Evolutionary conservation across 768 basidiomycete genomes (phyloP).

Genomic region (Boletus rubroflammeus): DNA sequence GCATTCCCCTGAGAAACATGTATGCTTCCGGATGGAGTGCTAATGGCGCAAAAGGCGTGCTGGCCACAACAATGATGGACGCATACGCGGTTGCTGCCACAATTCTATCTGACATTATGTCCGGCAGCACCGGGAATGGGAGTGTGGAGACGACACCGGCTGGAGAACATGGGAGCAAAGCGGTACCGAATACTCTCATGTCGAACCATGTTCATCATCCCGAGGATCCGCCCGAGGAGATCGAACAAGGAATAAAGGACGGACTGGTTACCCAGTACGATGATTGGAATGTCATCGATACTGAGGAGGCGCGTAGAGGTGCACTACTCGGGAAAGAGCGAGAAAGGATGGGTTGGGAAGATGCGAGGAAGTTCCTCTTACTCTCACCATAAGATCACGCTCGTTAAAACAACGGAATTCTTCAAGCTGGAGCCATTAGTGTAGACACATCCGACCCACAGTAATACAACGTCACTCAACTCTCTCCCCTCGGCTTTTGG

Average conservation of each 20-base stretch:
- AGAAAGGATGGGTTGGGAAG: slow-evolving; percentile 72
- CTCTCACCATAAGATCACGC: slow-evolving; percentile 5
- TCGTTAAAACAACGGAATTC: background rate
- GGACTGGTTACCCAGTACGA: slow-evolving; percentile 55
- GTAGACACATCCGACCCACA: background rate
- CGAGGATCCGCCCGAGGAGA: slow-evolving; percentile 48
- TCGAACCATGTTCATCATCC: slow-evolving; percentile 38
- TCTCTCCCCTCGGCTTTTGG: background rate
- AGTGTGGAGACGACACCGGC: slow-evolving; percentile 11
- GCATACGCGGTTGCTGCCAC: slow-evolving; percentile 76
- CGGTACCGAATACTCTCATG: slow-evolving; percentile 11
- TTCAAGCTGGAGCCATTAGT: slow-evolving; percentile 1
- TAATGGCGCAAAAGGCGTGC: slow-evolving; percentile 84
- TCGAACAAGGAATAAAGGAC: slow-evolving; percentile 39
- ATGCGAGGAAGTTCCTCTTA: slow-evolving; percentile 38
- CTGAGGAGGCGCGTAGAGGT: slow-evolving; percentile 66
- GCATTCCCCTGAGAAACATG: slow-evolving; percentile 49
- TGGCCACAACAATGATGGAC: slow-evolving; percentile 91
- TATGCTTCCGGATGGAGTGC: slow-evolving; percentile 96
- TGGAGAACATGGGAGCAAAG: slow-evolving; percentile 4
- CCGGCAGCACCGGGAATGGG: slow-evolving; percentile 8
- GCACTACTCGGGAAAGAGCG: slow-evolving; percentile 59
- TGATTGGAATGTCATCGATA: slow-evolving; percentile 74
- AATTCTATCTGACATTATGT: slow-evolving; percentile 57
- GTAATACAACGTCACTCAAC: slow-evolving; percentile 12